Evolutionary conservation across 352 stramenopile genomes (phyloP).

Genomic region (Phytophthora tentaculata): DNA sequence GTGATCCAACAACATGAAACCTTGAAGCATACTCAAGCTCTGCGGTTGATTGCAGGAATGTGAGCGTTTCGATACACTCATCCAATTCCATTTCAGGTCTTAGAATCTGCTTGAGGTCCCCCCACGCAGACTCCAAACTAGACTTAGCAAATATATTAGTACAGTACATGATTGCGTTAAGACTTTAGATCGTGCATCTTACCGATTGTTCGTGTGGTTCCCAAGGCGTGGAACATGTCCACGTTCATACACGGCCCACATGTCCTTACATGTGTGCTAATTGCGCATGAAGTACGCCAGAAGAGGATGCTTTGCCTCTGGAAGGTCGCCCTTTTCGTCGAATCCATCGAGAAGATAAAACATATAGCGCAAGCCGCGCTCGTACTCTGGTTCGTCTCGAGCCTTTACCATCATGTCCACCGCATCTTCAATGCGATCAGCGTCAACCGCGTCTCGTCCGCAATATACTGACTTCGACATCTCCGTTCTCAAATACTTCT

Average conservation of each 20-base stretch:
- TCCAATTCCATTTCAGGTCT: conserved; percentile 18
- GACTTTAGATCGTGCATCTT: too few relatives aligned
- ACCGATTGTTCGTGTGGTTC: conserved; percentile 9
- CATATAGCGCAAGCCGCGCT: not conserved
- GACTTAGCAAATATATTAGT: too few relatives aligned
- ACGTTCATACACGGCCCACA: not conserved
- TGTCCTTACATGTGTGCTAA: conserved; percentile 4
- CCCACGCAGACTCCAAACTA: conserved; percentile 13
- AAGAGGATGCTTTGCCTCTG: conserved; percentile 2
- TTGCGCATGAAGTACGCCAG: conserved; percentile 2
- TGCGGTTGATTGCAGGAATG: conserved; percentile 3
- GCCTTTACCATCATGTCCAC: conserved; percentile 1
- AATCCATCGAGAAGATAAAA: not conserved
- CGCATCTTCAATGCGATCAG: not conserved
- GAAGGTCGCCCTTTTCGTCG: not conserved
- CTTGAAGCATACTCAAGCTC: conserved; percentile 7
- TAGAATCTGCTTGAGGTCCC: not conserved
- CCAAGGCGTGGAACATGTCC: not conserved
- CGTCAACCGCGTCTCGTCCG: not conserved
- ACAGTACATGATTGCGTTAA: too few relatives aligned
- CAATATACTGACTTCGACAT: not conserved
- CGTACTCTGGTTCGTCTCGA: not conserved
- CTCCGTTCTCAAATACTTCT: too few relatives aligned
- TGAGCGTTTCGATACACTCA: conserved; percentile 14
- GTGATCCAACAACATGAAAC: conserved; percentile 4